Evolutionary conservation across 2,329 filamentous ascomycete genomes (phyloP).

Genomic region (Gaeumannomyces sp.): DNA sequence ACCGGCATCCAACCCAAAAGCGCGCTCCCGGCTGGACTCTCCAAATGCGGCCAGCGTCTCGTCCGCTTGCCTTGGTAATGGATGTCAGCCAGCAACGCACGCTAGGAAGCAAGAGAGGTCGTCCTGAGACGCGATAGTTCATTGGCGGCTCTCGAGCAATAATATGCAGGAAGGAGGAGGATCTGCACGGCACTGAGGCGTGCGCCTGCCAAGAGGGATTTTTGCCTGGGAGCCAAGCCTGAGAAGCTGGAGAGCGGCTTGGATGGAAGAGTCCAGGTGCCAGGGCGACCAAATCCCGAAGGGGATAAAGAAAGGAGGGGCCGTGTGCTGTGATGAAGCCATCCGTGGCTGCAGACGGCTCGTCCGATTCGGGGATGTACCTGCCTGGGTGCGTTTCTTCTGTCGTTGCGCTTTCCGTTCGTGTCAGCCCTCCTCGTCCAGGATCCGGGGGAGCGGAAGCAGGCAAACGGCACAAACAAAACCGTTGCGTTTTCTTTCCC

Average conservation of each 20-base stretch:
- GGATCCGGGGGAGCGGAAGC: not conserved
- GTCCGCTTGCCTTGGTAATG: not conserved
- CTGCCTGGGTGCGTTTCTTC: not conserved
- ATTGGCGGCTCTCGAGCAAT: not conserved
- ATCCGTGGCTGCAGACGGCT: not conserved
- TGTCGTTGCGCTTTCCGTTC: no score
- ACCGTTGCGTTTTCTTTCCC: not conserved
- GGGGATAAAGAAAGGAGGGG: no score
- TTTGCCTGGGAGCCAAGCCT: not conserved
- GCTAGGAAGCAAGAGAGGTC: no score
- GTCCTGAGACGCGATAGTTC: no score
- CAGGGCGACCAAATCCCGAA: no score
- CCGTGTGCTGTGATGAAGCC: not conserved
- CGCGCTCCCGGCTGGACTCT: not conserved
- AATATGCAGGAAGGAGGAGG: not conserved
- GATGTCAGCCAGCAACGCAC: not conserved
- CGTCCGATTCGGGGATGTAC: not conserved
- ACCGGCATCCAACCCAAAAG: no score
- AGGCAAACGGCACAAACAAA: no score
- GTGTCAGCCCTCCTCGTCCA: no score
- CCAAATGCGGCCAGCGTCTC: not conserved
- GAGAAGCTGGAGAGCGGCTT: not conserved
- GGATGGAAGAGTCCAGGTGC: not conserved
- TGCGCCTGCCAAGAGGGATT: not conserved
- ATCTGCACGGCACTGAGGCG: not conserved